Base-by-base conservation (phyloP, 2,329 filamentous ascomycete genomes). In the Rugonectria rugulosa region DNA sequence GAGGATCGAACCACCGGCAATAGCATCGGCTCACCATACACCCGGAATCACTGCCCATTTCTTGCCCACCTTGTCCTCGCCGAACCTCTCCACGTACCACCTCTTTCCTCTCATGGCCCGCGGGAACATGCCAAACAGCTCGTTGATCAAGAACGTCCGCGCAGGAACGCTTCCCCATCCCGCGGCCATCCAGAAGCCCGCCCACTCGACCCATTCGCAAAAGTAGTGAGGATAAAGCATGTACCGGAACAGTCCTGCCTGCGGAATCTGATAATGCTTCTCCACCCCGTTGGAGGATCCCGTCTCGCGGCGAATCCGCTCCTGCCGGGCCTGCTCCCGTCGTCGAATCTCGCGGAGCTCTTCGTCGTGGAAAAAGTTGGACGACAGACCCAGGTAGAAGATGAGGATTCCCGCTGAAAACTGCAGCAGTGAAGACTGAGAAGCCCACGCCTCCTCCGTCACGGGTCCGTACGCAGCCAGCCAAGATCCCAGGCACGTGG, bases 121-220 rank as follows among this genome's bases (percentile, higher is more conserved):
- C 10, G 95, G 94, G 59, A 96, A 72, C 94, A 98, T 99, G 8
- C 90, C 88, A n/a, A 87, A 76, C 45, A 99, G 77, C 76, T 97
- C 92, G 71, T 97, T 98, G 42, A 96, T 61, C 38, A 97, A 68
- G 70, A 98, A 98, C 45, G 83, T 84, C 67, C 92, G 80, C 20
- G 92, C 94, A 1, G 95, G 94, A 42, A 85, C 77, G 69, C 88
- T 91, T 5, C 77, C 74, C 76, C 79, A 83, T 1, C 87, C 87
- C 53, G 88, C 83, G 64, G 90, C 83, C 72, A 97, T 83, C 79
- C 88, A 92, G 73, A 92, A 99, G 0, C 95, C 95, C 4, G 83
- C 73, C 95, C 95, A 99, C 80, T 99, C 95, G 48, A 97, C 72
- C 95, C 95, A 99, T 77, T 99, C 95, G 70, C 88, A 90, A n/a